Percentiles rank a stretch among this genome's conserved stretches.
phyloP scores from a whole-genome alignment of 257 asterid genomes.

The Primulina eburnea region DNA sequence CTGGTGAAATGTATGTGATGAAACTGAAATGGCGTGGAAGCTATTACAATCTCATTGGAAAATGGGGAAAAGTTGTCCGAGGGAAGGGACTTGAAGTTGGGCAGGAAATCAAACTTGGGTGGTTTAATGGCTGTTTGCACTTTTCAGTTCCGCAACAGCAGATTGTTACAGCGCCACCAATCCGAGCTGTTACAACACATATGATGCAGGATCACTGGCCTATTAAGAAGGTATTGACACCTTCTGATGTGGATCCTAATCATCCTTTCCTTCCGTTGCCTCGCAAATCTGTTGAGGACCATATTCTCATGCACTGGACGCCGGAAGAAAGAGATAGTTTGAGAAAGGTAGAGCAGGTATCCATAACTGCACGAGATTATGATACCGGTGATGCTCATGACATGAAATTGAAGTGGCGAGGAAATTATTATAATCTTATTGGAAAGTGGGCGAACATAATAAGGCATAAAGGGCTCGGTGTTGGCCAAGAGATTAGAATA shows the following conservation, averaged over 20 bases:
- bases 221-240: constrained; percentile 62
- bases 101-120: constrained; percentile 66
- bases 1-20: constrained; percentile 60
- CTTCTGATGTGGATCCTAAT: constrained; percentile 76
- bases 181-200: constrained; percentile 45
- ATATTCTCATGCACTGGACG: constrained; percentile 68
- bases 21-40: constrained; percentile 84
- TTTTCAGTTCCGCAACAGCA: constrained; percentile 77
- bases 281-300: constrained; percentile 73
- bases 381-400: constrained; percentile 66
- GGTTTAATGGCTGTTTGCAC: constrained; percentile 71
- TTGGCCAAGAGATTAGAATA: constrained; percentile 67
- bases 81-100: constrained; percentile 77
- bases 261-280: constrained; percentile 85
- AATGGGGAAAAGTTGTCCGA: constrained; percentile 78
- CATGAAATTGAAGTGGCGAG: constrained; percentile 79
- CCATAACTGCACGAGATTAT: constrained; percentile 64
- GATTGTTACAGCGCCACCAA: constrained; percentile 48
- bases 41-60: constrained; percentile 73
- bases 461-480: constrained; percentile 68
- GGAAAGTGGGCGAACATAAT: constrained; percentile 78
- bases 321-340: constrained; percentile 63
- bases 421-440: constrained; percentile 66
- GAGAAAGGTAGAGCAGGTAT: constrained; percentile 71
- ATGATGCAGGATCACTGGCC: constrained; percentile 72